A percentile compares a stretch with the other conserved stretches of the same genome.
Conservation (phyloP, 192 early-diverging fungal species). For the Gigaspora rosea region DNA sequence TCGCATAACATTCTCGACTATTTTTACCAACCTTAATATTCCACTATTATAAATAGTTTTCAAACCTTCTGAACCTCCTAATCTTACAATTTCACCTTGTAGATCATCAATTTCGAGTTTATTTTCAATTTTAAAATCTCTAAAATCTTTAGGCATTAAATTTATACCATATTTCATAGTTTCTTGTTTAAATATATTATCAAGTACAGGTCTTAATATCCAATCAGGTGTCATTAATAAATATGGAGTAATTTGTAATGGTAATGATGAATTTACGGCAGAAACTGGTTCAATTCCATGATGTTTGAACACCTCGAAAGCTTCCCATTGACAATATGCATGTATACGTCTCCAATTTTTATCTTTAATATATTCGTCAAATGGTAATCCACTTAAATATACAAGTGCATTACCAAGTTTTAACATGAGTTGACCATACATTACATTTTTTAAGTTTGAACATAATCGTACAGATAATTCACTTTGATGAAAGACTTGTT, state of each 20-base stretch:
- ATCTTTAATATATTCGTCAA: not conserved
- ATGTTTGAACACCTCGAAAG: not conserved
- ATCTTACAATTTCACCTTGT: slow-evolving; percentile 8
- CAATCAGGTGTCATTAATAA: not conserved
- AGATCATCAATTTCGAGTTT: not conserved
- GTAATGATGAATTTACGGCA: not conserved
- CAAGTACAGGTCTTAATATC: not conserved
- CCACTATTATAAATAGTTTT: not conserved
- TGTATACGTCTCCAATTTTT: not conserved
- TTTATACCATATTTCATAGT: not conserved
- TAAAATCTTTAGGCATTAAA: not conserved
- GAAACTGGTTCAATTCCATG: not conserved
- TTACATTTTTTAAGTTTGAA: not conserved
- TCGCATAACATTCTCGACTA: not conserved
- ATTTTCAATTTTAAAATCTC: not conserved
- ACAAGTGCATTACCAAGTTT: not conserved
- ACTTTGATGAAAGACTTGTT: not conserved
- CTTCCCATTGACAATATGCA: not conserved
- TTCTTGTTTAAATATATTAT: not conserved
- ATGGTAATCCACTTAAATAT: not conserved
- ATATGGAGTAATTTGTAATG: not conserved
- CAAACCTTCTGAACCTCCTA: not conserved
- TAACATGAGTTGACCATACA: not conserved
- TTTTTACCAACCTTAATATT: not conserved
- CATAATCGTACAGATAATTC: not conserved